Evolutionary conservation across 495 filamentous ascomycete species (phyloP).

Genomic region (Entonaema liquescens): DNA sequence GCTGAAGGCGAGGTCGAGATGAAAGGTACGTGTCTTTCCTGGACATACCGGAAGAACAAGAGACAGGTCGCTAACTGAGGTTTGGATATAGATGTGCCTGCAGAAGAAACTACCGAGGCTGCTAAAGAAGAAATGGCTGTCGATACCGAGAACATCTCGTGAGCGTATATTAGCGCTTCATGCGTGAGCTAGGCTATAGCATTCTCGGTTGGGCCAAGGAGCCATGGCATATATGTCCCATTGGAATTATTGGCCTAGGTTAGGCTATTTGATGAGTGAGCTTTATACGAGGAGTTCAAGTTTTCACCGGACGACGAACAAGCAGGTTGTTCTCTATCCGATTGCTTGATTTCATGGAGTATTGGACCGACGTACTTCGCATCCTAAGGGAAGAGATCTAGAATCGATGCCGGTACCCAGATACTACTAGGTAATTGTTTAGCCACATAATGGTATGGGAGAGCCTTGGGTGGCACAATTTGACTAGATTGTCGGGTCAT

Average conservation of each 20-base stretch:
- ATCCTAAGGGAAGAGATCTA: background rate
- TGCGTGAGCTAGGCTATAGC: background rate
- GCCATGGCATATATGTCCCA: background rate
- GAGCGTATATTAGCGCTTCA: background rate
- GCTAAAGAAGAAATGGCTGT: slow-evolving; percentile 32
- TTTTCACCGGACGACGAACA: background rate
- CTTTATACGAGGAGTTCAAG: background rate
- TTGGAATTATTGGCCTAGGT: background rate
- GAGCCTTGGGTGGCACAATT: background rate
- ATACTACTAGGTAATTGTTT: background rate
- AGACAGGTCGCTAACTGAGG: slow-evolving; percentile 4
- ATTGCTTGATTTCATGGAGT: background rate
- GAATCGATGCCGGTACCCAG: background rate
- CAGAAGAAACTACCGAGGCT: slow-evolving; percentile 5
- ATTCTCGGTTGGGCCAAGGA: background rate
- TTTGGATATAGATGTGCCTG: slow-evolving; percentile 19
- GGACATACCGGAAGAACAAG: background rate
- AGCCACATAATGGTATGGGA: background rate
- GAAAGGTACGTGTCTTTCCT: slow-evolving; percentile 46
- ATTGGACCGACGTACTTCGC: background rate
- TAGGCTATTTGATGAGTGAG: background rate
- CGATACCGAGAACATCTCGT: slow-evolving; percentile 38
- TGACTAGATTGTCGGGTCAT: background rate
- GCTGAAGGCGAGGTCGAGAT: slow-evolving; percentile 52
- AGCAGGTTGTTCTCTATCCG: background rate